Evolutionary conservation across 345 rosid species (phyloP), one percentile per base, ranked within the genome.

Genomic region (Barbarea vulgaris): DNA sequence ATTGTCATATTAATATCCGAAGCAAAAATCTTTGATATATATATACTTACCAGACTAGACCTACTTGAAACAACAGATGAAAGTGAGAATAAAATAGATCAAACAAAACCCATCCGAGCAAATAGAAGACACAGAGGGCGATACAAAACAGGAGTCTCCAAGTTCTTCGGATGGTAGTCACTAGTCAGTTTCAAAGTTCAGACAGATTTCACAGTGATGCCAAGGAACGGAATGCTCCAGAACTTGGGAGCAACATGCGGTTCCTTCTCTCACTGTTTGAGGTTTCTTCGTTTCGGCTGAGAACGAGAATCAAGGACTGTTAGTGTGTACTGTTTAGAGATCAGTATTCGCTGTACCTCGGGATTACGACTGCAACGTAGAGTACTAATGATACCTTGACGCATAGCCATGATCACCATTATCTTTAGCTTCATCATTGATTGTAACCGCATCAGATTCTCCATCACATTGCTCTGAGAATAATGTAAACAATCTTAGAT

Each of bases 391-490:
- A 27, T 55, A 69, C 54, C 64, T 41, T 41, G 64, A 56, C 55
- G 53, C 54, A 55, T 18, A 19, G 2, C 8, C 55, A 27, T 42
- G 64, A 14, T 63, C 25, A 54, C 47, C 37, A 53, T 31, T 12
- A 24, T 69, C 51, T 68, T 60, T 44, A 25, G 39, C 44, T 34
- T 55, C 46, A 9, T 44, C 67, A 9, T 24, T 44, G 39, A 31
- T 41, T 62, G 50, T 25, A 69, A 53, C 66, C 15, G 34, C 37
- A 46, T 27, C 60, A 70, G 60, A 57, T 28, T 61, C 64, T 52
- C 58, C 57, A 14, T 5, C 47, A 18, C 57, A 44, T 41, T 61
- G 39, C 64, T 69, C 74, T 68, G 64, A 44, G 41, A 69, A 52
- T 0, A 52, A 69, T 48, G 48, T 27, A 53, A 61, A 76, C 70